Base-by-base conservation (phyloP, 192 early-diverging fungal species). In the Neocallimastix lanati region DNA sequence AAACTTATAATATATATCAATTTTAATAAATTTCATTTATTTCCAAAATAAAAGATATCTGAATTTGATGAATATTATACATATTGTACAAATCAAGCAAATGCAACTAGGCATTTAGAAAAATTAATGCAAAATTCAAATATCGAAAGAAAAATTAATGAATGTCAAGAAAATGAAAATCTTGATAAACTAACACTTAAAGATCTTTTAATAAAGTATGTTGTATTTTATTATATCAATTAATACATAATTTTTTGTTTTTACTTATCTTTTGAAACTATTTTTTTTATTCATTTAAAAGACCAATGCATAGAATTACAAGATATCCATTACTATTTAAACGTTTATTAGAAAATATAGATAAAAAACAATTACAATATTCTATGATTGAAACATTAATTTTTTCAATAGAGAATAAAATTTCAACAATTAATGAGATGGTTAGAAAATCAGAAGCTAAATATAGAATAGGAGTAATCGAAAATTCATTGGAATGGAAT, bases 401-500 rank as follows among this genome's bases (percentile, higher is more conserved):
- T 21, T 21, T 50, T 16, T 50, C 40, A 15, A 82, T 89, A 13
- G 88, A 89, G 76, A 77, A 78, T 21, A 80, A 80, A 29, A 79
- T 89, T 21, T 28, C 79, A 16, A 79, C 81, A 2, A 80, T 89
- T 50, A 89, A 89, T 83, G 87, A 84, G 29, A 79, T 79, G 28
- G 82, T 89, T 16, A 78, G 84, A 76, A 82, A 76, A 28, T 82
- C 80, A 18, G 88, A 89, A 80, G 80, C 85, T 16, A 78, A 33
- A 27, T 87, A 81, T 76, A 58, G 85, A 76, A 85, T 89, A 28
- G 79, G 83, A 9, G 27, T 83, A 28, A 87, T 89, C 35, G 87
- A 89, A 40, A 86, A 89, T 81, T 83, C 77, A 29, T 58, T 89
- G 37, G 87, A 89, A 28, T 89, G 88, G 81, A 83, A 83, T n/a